phyloP scores from a whole-genome alignment of 1,139 yeast genomes.

The Candida glucosophila region DNA sequence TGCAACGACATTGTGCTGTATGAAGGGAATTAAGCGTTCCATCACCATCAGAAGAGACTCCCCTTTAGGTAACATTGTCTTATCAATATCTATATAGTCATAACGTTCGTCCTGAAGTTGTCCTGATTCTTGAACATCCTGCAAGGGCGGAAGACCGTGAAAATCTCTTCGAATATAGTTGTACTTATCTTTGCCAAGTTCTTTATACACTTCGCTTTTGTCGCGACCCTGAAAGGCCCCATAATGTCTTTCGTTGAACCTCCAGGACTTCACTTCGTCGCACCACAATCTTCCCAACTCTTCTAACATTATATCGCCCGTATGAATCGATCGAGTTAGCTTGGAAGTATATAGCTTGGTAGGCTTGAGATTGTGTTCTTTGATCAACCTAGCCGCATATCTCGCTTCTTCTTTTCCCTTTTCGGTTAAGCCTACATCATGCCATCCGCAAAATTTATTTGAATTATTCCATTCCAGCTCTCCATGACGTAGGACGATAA shows the following conservation, averaged over 20 bases:
- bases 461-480: constrained; percentile 67
- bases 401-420: constrained; percentile 58
- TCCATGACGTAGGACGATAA: constrained; percentile 63
- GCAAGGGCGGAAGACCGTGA: constrained; percentile 59
- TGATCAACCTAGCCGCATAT: constrained; percentile 48
- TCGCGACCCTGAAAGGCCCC: constrained; percentile 69
- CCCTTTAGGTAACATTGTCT: constrained; percentile 44
- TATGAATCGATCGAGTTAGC: constrained; percentile 56
- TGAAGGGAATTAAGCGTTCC: constrained; percentile 50
- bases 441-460: constrained; percentile 76
- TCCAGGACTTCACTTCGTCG: constrained; percentile 52
- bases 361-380: constrained; percentile 32
- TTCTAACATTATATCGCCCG: constrained; percentile 52
- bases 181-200: constrained; percentile 54
- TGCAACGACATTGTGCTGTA: constrained; percentile 31
- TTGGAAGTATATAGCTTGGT: constrained; percentile 57
- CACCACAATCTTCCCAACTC: constrained; percentile 36
- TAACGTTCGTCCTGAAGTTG: constrained; percentile 37
- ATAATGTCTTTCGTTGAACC: constrained; percentile 72
- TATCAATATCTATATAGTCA: constrained; percentile 11
- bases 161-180: constrained; percentile 62
- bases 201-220: constrained; percentile 43
- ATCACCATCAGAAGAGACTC: constrained; percentile 67
- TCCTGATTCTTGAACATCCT: constrained; percentile 18
- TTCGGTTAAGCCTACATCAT: constrained; percentile 57